Base-by-base conservation (phyloP, 176 grass and related monocot genomes). In the Rhynchospora breviuscula region DNA sequence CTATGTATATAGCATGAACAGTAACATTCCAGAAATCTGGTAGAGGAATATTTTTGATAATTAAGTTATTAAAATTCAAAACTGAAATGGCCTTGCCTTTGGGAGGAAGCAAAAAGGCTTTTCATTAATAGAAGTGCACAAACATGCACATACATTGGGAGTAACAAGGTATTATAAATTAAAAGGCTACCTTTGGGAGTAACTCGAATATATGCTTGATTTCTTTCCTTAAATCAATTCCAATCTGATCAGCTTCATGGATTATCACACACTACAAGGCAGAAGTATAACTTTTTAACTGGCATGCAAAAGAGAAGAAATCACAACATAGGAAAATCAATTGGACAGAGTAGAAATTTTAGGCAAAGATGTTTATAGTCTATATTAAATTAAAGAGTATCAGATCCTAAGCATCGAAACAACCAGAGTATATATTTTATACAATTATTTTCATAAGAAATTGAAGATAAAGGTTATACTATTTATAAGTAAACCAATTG, bases 171-270 rank as follows among this genome's bases (percentile, higher is more conserved):
- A 40, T 5, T 40, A 40, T 40, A 40, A 40, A 40, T 40, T 40
- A 40, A 40, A 40, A 40, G 4, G 35, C 4, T 76, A 88, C 87
- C 87, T 88, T 22, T 14, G 82, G 87, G 17, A 88, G 64, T 35
- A 70, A 74, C 64, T 85, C 81, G 60, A 88, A 88, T 88, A 88
- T 88, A 62, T 88, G 87, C 64, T 88, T 88, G 80, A 88, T 88
- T 67, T 85, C 82, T 81, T 88, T 81, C 74, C 81, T 81, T 59
- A 85, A 88, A 45, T 88, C 79, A 17, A 72, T 82, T 59, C 84
- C 82, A 61, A 87, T 87, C 73, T 81, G 29, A 73, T 81, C 87
- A 54, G 87, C 87, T 80, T 88, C 82, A 85, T 88, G 80, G 33
- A 88, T 85, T 44, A 88, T 88, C 59, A 85, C 59, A 62, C 83